Evolutionary conservation across 2,329 filamentous ascomycete species (phyloP).

Genomic region (Fonsecaea monophora): DNA sequence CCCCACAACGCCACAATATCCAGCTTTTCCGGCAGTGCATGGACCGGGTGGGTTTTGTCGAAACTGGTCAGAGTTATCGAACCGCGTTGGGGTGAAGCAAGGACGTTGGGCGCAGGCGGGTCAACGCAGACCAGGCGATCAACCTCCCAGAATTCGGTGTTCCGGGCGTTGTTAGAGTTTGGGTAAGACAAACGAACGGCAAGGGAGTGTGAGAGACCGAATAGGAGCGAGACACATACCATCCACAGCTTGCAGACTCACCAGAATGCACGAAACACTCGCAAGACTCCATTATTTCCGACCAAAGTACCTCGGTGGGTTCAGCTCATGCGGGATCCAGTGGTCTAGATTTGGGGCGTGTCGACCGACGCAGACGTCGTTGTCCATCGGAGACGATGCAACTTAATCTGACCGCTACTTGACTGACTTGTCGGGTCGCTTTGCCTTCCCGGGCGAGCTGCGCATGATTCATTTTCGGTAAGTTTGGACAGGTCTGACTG

Average conservation of each 20-base stretch:
- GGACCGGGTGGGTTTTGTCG: neutral
- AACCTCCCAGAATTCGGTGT: neutral
- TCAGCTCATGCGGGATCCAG: slow-evolving; percentile 1
- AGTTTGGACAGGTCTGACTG: neutral
- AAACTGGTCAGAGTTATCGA: neutral
- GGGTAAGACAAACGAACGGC: slow-evolving; percentile 3
- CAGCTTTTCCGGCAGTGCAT: neutral
- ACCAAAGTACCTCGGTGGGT: neutral
- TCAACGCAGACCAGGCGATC: neutral
- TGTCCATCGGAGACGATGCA: slow-evolving; percentile 24
- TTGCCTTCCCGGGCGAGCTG: neutral
- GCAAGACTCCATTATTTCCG: slow-evolving; percentile 2
- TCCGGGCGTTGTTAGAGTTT: neutral
- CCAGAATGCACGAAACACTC: neutral
- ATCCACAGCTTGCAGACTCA: neutral
- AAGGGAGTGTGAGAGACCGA: slow-evolving; percentile 2
- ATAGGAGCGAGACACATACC: slow-evolving; percentile 19
- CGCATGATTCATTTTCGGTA: slow-evolving; percentile 2
- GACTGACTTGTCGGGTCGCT: slow-evolving; percentile 6
- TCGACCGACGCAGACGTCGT: neutral
- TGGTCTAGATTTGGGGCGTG: slow-evolving; percentile 9
- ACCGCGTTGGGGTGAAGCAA: slow-evolving; percentile 8
- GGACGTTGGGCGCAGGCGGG: neutral
- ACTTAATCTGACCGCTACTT: slow-evolving; percentile 31
- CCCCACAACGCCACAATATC: neutral